Evolutionary conservation across 2,329 filamentous ascomycete genomes (phyloP), one percentile per base, ranked within the genome.

Genomic region (Scedosporium dehoogii): DNA sequence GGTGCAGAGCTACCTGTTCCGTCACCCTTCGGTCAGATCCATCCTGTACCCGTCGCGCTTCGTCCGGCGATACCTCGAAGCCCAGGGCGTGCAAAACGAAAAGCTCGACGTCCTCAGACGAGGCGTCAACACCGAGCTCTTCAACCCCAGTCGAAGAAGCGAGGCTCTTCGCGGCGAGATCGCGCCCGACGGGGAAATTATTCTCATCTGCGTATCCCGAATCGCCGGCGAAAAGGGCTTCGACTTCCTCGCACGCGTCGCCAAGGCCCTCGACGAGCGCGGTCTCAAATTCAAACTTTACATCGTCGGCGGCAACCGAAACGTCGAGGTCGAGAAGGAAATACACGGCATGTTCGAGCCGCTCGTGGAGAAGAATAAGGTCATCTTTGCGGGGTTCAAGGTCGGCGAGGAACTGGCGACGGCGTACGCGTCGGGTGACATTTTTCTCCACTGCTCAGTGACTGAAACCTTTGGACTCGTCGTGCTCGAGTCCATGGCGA

Each of bases 381-480:
- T 89, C 44, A 68, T 84, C n/a, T 90, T 90, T 70, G 83, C 85
- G 0, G 86, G 87, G 0, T 86, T 89, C 73, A 78, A 84, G 66
- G 79, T 82, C 0, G 86, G 86, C 10, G 78, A 79, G 59, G 78
- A 79, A 2, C 77, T 90, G 7, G 86, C 85, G n/a, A 75, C 78
- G n/a, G 81, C 84, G 9, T 90, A 89, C 66, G 86, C 87, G 2
- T 83, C 82, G 3, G 86, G 82, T 0, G 86, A 90, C 68, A 67
- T 90, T n/a, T 89, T 90, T 69, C 73, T 90, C 14, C 86, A 90
- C 73, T 88, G 85, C 73, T 89, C 85, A 23, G 76, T 89, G 63
- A 89, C 86, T 0, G 87, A 90, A 72, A 90, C 87, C 0, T 89
- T 90, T 70, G 87, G 87, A 0, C 75, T 90, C 9, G 86, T 90